Conservation (phyloP, 208 protist species). For the Wallacemonas sp. region DNA sequence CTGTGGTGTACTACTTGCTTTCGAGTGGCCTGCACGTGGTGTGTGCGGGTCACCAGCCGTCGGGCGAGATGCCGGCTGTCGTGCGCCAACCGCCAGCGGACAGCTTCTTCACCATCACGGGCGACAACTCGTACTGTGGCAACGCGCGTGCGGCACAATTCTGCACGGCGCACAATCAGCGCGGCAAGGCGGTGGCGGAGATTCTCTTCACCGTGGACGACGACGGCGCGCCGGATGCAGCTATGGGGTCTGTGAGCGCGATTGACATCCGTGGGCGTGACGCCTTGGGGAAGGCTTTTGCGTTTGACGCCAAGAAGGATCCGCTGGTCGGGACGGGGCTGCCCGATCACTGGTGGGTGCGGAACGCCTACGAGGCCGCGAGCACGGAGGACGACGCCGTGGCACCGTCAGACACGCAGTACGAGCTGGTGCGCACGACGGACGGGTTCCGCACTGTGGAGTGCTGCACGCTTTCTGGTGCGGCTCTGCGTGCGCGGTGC, state of each 20-base stretch:
- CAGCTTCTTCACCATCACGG: conserved; percentile 57
- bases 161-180: conserved; percentile 33
- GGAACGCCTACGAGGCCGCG: conserved; percentile 36
- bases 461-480: conserved; percentile 22
- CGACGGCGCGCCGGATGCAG: background rate
- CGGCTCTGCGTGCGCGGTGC: conserved; percentile 23
- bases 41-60: conserved; percentile 80
- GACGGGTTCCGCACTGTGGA: conserved; percentile 58
- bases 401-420: conserved; percentile 6
- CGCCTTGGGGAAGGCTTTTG: conserved; percentile 44
- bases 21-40: conserved; percentile 65
- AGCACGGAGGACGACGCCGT: background rate
- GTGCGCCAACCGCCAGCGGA: conserved; percentile 58
- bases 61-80: conserved; percentile 74
- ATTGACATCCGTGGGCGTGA: conserved; percentile 46
- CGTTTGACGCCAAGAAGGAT: conserved; percentile 34
- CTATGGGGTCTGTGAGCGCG: background rate
- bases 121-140: conserved; percentile 87
- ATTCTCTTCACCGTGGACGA: conserved; percentile 55
- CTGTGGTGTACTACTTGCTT: conserved; percentile 65
- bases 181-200: conserved; percentile 60
- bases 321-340: conserved; percentile 46
- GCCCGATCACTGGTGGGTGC: conserved; percentile 74
- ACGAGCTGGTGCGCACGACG: conserved; percentile 59
- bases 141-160: conserved; percentile 16